Evolutionary conservation across 2,329 filamentous ascomycete species (phyloP).

Genomic region (Paradendryphiella salina): DNA sequence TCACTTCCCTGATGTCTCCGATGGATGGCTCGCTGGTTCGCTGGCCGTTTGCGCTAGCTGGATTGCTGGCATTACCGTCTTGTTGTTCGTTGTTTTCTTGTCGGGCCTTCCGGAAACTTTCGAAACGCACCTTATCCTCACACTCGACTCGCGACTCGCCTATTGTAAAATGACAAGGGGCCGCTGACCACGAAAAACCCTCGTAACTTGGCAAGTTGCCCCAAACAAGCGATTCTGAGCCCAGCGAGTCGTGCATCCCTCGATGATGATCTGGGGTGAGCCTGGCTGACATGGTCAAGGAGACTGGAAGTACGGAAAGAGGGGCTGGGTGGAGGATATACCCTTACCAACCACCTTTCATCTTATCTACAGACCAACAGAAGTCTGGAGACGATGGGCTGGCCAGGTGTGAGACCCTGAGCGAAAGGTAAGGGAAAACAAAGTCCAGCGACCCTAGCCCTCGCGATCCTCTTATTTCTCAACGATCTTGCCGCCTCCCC

Average conservation of each 20-base stretch:
- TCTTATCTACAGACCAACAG: not conserved
- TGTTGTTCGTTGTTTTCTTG: too few relatives aligned
- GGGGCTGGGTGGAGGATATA: not conserved
- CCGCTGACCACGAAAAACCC: not conserved
- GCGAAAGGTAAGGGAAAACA: not conserved
- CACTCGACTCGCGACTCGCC: too few relatives aligned
- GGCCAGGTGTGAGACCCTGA: not conserved
- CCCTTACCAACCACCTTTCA: not conserved
- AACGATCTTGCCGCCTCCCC: not conserved
- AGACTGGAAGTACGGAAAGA: constrained; percentile 35
- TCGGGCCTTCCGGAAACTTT: too few relatives aligned
- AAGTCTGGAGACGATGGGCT: too few relatives aligned
- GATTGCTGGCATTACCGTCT: too few relatives aligned
- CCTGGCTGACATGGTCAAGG: not conserved
- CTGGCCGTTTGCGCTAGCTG: too few relatives aligned
- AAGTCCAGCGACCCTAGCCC: not conserved
- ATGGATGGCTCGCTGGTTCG: too few relatives aligned
- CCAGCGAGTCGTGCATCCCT: not conserved
- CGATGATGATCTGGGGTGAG: constrained; percentile 1
- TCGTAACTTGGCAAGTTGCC: not conserved
- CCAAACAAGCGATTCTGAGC: constrained; percentile 1
- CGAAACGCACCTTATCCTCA: too few relatives aligned
- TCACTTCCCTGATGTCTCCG: too few relatives aligned
- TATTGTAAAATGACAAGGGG: too few relatives aligned
- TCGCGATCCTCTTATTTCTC: constrained; percentile 1